A percentile compares a stretch with the other conserved stretches of the same genome.
Evolutionary conservation across 192 early-diverging fungal genomes (phyloP).

Genomic region (Umbelopsis isabellina): DNA sequence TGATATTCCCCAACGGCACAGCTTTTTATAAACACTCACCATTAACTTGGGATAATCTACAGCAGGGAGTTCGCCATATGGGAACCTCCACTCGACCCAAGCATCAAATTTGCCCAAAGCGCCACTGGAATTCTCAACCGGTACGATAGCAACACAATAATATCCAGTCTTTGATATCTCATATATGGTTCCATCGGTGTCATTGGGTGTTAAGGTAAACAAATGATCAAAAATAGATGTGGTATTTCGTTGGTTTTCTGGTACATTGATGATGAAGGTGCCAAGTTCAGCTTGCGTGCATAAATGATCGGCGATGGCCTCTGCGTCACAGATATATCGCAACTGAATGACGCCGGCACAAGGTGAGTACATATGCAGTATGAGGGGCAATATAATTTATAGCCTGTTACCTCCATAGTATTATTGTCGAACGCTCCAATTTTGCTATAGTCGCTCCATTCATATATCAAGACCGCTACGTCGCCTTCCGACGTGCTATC

Average conservation of each 20-base stretch:
- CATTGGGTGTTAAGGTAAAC: slow-evolving; percentile 38
- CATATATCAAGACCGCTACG: slow-evolving; percentile 48
- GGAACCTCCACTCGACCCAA: slow-evolving; percentile 70
- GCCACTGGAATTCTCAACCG: slow-evolving; percentile 24
- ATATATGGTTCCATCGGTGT: slow-evolving; percentile 60
- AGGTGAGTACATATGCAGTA: background rate
- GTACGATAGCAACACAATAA: slow-evolving; percentile 74
- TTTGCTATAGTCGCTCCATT: slow-evolving; percentile 47
- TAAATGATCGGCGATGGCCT: slow-evolving; percentile 53
- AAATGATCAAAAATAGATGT: slow-evolving; percentile 36
- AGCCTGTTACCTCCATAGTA: slow-evolving; percentile 24
- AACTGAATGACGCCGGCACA: slow-evolving; percentile 20
- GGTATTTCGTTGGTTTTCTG: slow-evolving; percentile 35
- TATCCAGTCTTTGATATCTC: slow-evolving; percentile 76
- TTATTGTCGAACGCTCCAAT: slow-evolving; percentile 40
- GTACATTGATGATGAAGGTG: slow-evolving; percentile 59
- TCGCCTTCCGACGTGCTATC: slow-evolving; percentile 36
- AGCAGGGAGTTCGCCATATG: slow-evolving; percentile 84
- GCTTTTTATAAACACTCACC: slow-evolving; percentile 36
- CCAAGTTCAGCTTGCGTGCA: slow-evolving; percentile 56
- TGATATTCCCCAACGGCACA: background rate
- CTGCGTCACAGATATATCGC: slow-evolving; percentile 57
- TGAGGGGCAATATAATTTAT: too few species aligned
- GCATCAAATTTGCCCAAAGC: slow-evolving; percentile 47
- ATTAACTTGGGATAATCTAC: slow-evolving; percentile 88